Base-by-base conservation (phyloP, 306 rosid species). In the Geum urbanum region DNA sequence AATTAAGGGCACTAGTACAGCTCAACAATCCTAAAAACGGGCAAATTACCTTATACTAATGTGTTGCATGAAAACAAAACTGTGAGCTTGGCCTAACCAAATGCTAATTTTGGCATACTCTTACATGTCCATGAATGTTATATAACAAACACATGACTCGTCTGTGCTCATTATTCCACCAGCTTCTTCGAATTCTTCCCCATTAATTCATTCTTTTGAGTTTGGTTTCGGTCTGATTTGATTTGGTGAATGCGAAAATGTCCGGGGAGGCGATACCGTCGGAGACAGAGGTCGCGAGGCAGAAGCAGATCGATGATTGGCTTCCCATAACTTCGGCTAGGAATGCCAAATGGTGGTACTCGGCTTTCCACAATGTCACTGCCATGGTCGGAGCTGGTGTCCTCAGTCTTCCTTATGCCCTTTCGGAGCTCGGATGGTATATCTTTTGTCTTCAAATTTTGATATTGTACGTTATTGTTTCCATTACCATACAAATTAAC, bases 321-420 rank as follows among this genome's bases (percentile, higher is more conserved):
- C 98, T 92, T 79, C 98, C 98, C 0, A 69, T 92, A 50, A 88
- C 98, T 15, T 84, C 92, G 10, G 79, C 92, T 0, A 78, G 98
- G 51, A 82, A 88, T 22, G 98, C 92, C 5, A 92, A 92, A 81
- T 92, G 98, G 98, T 88, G 96, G 98, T 89, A 82, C 62, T 88
- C 98, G 0, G 91, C 98, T 56, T 92, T 87, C 74, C 98, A 92
- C 80, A 92, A 92, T 62, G 86, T 88, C 81, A 92, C 98, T 0
- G 96, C 98, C 76, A 92, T 90, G 98, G 98, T 90, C 8, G 98
- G 98, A 3, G 98, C 98, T 0, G 98, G 98, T 1, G 96, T 92
- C 40, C 98, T 92, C 52, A 82, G 84, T 47, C 96, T 92, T 70
- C 98, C 98, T 53, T 88, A 70, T 39, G 98, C 98, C 74, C 77